Base-by-base conservation (phyloP, 2,329 filamentous ascomycete genomes). In the Metarhizium guizhouense region DNA sequence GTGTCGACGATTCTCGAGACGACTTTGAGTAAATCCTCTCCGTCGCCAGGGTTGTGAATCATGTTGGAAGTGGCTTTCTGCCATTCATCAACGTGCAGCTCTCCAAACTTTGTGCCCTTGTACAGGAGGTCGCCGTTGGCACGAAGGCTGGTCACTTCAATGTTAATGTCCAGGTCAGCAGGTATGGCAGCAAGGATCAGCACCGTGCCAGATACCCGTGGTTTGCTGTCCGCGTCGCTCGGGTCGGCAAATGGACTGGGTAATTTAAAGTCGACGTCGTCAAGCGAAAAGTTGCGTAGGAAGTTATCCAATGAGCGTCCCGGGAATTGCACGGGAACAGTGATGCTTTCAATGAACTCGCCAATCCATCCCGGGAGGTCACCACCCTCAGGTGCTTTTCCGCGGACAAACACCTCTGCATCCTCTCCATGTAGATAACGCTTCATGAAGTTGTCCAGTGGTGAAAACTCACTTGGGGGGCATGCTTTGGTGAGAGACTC, bases 281-380 rank as follows among this genome's bases (percentile, higher is more conserved):
- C 83, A 61, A 97, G 75, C 25, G 90, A 88, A 67, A 97, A 96
- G 62, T 94, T 93, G 62, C 86, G 87, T 67, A 99, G 87, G 16
- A 96, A 74, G 60, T 88, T 85, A 61, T 91, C 90, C 63, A 96
- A 86, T 0, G 85, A 85, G 57, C 85, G 83, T 5, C 90, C 90
- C 0, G 90, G 89, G 59, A 97, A 88, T 6, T 90, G 87, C 6
- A 97, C 76, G 3, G 92, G 91, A 0, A 97, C 78, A 0, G 86
- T 92, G 53, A 97, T 82, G 62, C 88, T 90, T 49, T 85, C 84
- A 42, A 97, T 75, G 25, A 99, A 78, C 53, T 92, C 84, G 14
- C 82, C 81, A 51, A 96, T 80, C 94, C 94, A 99, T 49, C 78
- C 76, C 1, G 94, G 94, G 0, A 90, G 88, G 38, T 84, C 77